Evolutionary conservation across 495 filamentous ascomycete species (phyloP).

Genomic region (Penicillium cosmopolitanum): DNA sequence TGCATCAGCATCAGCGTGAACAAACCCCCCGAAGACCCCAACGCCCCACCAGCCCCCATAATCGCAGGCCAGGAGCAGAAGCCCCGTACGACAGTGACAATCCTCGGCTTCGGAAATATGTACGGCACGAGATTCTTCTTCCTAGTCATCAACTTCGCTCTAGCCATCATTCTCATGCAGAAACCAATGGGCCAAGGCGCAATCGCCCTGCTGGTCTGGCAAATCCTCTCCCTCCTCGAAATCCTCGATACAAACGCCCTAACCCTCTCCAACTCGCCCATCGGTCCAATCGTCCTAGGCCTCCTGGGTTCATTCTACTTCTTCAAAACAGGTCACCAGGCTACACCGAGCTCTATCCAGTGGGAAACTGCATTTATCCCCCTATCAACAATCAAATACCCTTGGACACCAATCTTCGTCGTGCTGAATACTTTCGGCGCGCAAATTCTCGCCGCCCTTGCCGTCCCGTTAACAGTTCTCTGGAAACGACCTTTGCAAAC

Average conservation of each 20-base stretch:
- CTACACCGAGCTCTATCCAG: slow-evolving; percentile 83
- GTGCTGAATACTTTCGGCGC: slow-evolving; percentile 85
- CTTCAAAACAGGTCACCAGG: slow-evolving; percentile 98
- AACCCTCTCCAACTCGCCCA: slow-evolving; percentile 59
- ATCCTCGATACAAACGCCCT: slow-evolving; percentile 80
- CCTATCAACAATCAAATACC: slow-evolving; percentile 78
- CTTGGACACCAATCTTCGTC: slow-evolving; percentile 83
- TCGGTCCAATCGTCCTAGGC: slow-evolving; percentile 84
- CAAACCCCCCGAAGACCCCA: slow-evolving; percentile 30
- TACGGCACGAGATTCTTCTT: slow-evolving; percentile 91
- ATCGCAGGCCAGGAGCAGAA: slow-evolving; percentile 31
- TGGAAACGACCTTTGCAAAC: slow-evolving; percentile 73
- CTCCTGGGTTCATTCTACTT: slow-evolving; percentile 88
- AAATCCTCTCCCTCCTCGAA: slow-evolving; percentile 85
- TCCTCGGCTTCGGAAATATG: slow-evolving; percentile 89
- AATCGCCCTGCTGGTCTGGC: slow-evolving; percentile 76
- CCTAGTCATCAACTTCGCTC: slow-evolving; percentile 74
- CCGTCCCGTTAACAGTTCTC: slow-evolving; percentile 78
- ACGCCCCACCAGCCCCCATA: slow-evolving; percentile 40
- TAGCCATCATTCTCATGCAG: slow-evolving; percentile 76
- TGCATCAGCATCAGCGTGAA: slow-evolving; percentile 64
- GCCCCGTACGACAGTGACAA: slow-evolving; percentile 63
- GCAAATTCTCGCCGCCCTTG: slow-evolving; percentile 77
- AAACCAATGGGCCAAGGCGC: slow-evolving; percentile 94
- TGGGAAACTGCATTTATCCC: slow-evolving; percentile 98